Evolutionary conservation across 257 asterid genomes (phyloP), one percentile per base, ranked within the genome.

Genomic region (Verbascum thapsus): DNA sequence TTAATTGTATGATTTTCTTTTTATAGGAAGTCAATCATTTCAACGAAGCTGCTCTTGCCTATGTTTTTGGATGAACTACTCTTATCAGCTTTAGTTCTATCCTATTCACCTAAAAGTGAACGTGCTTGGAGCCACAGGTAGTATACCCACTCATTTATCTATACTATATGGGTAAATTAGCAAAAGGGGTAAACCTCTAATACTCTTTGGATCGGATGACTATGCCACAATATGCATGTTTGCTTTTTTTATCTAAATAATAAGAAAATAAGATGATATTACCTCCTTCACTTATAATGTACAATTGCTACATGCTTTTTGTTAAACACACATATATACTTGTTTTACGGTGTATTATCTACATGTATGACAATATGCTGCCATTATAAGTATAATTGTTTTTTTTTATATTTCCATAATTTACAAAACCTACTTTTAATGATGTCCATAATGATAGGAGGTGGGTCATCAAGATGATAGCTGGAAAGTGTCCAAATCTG

Each of bases 101-200:
- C 96, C 5, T 74, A 72, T 81, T 80, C 96, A 34, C 94, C 97
- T 23, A 92, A 92, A 77, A 92, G 99, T 70, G 97, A 92, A 62
- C 76, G 85, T 62, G 87, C 99, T 49, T 92, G 99, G 99, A 90
- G 81, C 84, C 99, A 92, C 72, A 78, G 95, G 97, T 90, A 70
- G 51, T 43, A 34, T 62, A 20, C 50, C 11, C 61, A 7, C 40
- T 44, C 19, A 13, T 41, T 45, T 71, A 26, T 55, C 63, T 65
- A 10, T 59, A 6, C 37, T 72, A 2, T 26, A 26, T 26, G 5
- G 2, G 32, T 26, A 1, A 26, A 26, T 26, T 26, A 26, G 32
- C 5, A 26, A 26, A 26, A 26, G 5, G 3, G 5, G 5, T 26
- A 26, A 26, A 26, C 2, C 32, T 26, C 32, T 26, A 26, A 10